phyloP scores from a whole-genome alignment of 2,329 filamentous ascomycete genomes.

The Arthroderma uncinatum region DNA sequence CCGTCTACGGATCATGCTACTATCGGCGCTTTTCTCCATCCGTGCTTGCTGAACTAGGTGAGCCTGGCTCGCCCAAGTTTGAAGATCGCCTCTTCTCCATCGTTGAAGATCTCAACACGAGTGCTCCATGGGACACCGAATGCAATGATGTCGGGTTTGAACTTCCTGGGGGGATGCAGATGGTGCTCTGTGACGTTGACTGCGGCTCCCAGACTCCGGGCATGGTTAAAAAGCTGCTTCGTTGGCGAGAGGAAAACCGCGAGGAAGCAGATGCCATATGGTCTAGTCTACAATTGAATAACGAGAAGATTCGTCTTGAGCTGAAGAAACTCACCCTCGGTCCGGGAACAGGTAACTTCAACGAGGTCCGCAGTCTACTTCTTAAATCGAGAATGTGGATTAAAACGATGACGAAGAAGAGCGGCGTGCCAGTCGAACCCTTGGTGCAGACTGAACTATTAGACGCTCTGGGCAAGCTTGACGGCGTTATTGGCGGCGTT shows the following conservation, averaged over 20 bases:
- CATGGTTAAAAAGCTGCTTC: conserved; percentile 87
- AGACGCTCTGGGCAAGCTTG: conserved; percentile 58
- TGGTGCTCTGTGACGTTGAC: conserved; percentile 93
- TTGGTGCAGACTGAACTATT: conserved; percentile 71
- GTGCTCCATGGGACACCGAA: conserved; percentile 63
- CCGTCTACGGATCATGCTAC: conserved; percentile 80
- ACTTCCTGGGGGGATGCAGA: conserved; percentile 60
- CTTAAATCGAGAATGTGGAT: conserved; percentile 49
- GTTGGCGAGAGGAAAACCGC: conserved; percentile 60
- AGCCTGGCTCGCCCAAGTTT: conserved; percentile 57
- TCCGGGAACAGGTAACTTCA: conserved; percentile 33
- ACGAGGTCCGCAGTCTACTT: conserved; percentile 44
- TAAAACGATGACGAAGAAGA: conserved; percentile 61
- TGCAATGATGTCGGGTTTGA: conserved; percentile 58
- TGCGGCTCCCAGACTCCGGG: conserved; percentile 86
- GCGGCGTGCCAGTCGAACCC: conserved; percentile 81
- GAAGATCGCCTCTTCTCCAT: conserved; percentile 51
- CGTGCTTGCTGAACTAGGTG: conserved; percentile 56
- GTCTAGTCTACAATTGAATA: conserved; percentile 60
- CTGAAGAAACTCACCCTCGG: conserved; percentile 45
- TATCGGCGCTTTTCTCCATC: conserved; percentile 87
- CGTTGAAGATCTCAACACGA: conserved; percentile 48
- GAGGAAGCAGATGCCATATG: conserved; percentile 60
- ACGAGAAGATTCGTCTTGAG: conserved; percentile 57
- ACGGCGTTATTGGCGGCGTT: conserved; percentile 79